A percentile compares a stretch with the other conserved stretches of the same genome.
These are phyloP conservation scores for Paratinospora sagittata DNA, from an alignment of 164 flowering plant species.

Conservation along the genomic window DNA sequence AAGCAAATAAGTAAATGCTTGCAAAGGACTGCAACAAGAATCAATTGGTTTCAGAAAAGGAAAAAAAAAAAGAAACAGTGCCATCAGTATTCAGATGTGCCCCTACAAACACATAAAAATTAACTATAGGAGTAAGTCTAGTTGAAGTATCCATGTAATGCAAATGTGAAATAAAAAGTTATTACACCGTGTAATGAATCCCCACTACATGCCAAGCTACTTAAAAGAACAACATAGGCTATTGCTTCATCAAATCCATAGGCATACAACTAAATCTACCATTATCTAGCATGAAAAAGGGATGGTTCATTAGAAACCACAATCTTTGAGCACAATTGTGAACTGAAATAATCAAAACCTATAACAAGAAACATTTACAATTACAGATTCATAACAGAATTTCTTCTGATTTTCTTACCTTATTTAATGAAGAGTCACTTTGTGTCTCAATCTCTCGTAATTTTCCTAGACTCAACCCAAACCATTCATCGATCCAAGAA, in stretches of 20 bases:
- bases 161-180: background rate
- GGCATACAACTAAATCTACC: too few species aligned
- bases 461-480: slow-evolving; percentile 47
- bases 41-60: too few species aligned
- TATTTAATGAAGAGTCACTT: slow-evolving; percentile 30
- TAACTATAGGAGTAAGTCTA: background rate
- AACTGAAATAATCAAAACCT: background rate
- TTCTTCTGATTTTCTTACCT: slow-evolving; percentile 29
- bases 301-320: too few species aligned
- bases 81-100: background rate
- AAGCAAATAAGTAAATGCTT: too few species aligned
- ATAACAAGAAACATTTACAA: background rate
- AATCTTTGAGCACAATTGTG: background rate
- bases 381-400: background rate
- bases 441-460: slow-evolving; percentile 46
- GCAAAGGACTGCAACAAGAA: too few species aligned
- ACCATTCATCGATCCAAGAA: slow-evolving; percentile 79
- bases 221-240: too few species aligned
- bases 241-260: too few species aligned
- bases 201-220: too few species aligned
- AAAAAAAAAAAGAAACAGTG: too few species aligned
- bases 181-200: too few species aligned
- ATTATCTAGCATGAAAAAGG: too few species aligned
- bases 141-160: background rate
- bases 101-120: background rate